Conservation (phyloP, 495 filamentous ascomycete species). For the Neurospora cerealis region DNA sequence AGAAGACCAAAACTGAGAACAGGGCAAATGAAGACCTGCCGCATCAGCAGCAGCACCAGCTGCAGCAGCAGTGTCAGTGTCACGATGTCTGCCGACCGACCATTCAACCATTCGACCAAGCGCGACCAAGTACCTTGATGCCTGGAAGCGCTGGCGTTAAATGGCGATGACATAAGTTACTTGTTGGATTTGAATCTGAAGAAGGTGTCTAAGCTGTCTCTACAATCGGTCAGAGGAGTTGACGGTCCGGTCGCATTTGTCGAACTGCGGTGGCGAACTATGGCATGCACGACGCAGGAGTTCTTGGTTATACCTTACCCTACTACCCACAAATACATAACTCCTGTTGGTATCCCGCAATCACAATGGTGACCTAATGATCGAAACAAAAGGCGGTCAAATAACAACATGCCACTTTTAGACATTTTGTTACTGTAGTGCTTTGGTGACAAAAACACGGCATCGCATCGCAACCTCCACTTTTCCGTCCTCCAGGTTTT, state of each 20-base stretch:
- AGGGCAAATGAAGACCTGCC: neutral
- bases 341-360: neutral
- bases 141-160: neutral
- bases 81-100: neutral
- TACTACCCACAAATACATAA: neutral
- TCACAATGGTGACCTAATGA: neutral
- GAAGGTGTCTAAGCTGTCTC: too few relatives aligned
- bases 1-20: neutral
- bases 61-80: neutral
- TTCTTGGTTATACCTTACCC: neutral
- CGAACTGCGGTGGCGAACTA: neutral
- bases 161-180: too few relatives aligned
- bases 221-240: neutral
- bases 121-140: neutral
- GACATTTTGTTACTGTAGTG: neutral
- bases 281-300: neutral
- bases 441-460: neutral
- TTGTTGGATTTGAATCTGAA: too few relatives aligned
- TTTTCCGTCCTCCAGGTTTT: neutral
- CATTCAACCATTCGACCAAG: neutral
- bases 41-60: neutral
- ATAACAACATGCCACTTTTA: neutral
- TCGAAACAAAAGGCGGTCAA: neutral
- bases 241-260: neutral
- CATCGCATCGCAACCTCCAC: neutral